These are phyloP conservation scores for Euphrasia confusa DNA, from an alignment of 257 asterid species.

Conservation along the genomic window DNA sequence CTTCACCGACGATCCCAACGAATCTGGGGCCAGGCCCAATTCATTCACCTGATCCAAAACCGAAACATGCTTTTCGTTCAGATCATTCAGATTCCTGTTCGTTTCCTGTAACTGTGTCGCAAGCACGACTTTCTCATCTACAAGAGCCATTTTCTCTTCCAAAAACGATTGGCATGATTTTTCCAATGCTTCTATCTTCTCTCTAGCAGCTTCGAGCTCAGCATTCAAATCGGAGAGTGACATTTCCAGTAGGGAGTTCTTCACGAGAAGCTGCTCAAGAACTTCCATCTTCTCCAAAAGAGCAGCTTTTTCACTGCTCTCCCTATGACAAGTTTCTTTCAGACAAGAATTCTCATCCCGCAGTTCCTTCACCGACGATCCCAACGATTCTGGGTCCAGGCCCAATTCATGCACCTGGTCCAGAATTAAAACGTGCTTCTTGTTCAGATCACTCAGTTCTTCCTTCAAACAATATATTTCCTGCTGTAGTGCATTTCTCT, in stretches of 20 bases:
- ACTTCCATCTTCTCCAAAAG: slow-evolving; percentile 63
- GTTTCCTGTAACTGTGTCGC: slow-evolving; percentile 46
- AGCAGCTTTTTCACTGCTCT: slow-evolving; percentile 55
- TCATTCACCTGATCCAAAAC: slow-evolving; percentile 62
- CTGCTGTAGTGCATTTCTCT: slow-evolving; percentile 93
- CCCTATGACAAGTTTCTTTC: slow-evolving; percentile 53
- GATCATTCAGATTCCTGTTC: slow-evolving; percentile 37
- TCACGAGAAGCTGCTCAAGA: slow-evolving; percentile 79
- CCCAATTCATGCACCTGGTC: slow-evolving; percentile 67
- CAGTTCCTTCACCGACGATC: slow-evolving; percentile 56
- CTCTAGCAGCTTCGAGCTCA: slow-evolving; percentile 75
- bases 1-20: slow-evolving; percentile 56
- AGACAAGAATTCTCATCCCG: slow-evolving; percentile 52
- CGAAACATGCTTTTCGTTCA: slow-evolving; percentile 49
- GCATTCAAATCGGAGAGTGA: slow-evolving; percentile 74
- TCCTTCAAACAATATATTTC: slow-evolving; percentile 91
- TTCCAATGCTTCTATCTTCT: slow-evolving; percentile 60
- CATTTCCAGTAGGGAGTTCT: slow-evolving; percentile 72
- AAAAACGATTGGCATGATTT: slow-evolving; percentile 55
- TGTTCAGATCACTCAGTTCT: slow-evolving; percentile 64
- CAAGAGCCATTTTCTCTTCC: slow-evolving; percentile 58
- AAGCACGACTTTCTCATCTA: slow-evolving; percentile 61
- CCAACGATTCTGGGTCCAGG: slow-evolving; percentile 45
- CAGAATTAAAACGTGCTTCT: slow-evolving; percentile 47
- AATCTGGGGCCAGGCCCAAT: slow-evolving; percentile 57